A percentile compares a stretch with the other conserved stretches of the same genome.
phyloP scores from a whole-genome alignment of 208 protist genomes.

The Porcisia deanei region DNA sequence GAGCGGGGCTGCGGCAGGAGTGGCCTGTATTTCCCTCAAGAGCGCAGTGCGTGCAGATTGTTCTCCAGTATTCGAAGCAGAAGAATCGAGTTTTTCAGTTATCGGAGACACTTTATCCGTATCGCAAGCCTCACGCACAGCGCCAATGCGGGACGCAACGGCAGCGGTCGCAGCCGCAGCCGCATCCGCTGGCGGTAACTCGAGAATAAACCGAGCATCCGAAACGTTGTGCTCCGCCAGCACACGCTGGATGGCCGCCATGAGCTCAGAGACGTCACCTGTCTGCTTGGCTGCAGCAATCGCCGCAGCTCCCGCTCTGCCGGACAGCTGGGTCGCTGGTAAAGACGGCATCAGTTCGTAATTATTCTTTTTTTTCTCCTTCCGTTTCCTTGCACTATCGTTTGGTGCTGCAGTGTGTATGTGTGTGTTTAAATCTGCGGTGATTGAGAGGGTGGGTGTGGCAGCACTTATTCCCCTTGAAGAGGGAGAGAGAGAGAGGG shows the following conservation, averaged over 20 bases:
- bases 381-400: not conserved
- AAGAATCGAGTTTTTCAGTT: not conserved
- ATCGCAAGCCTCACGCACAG: not conserved
- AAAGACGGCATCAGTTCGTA: not conserved
- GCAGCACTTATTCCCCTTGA: no score
- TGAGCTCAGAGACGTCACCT: slow-evolving; percentile 27
- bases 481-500: no score
- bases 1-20: slow-evolving; percentile 2
- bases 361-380: not conserved
- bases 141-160: not conserved
- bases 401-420: no score
- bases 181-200: slow-evolving; percentile 27
- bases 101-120: not conserved
- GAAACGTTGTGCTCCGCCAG: slow-evolving; percentile 45
- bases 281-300: not conserved
- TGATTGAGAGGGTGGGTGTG: no score
- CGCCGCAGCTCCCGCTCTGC: not conserved
- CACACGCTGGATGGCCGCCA: slow-evolving; percentile 51
- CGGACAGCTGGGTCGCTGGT: not conserved
- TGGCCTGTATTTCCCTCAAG: slow-evolving; percentile 1
- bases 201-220: slow-evolving; percentile 49
- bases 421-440: not conserved
- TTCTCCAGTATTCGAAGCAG: slow-evolving; percentile 2
- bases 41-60: not conserved
- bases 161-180: not conserved